A percentile compares a stretch with the other conserved stretches of the same genome.
Evolutionary conservation across 2,329 filamentous ascomycete species (phyloP).

Genomic region (Monosporascus sp.): DNA sequence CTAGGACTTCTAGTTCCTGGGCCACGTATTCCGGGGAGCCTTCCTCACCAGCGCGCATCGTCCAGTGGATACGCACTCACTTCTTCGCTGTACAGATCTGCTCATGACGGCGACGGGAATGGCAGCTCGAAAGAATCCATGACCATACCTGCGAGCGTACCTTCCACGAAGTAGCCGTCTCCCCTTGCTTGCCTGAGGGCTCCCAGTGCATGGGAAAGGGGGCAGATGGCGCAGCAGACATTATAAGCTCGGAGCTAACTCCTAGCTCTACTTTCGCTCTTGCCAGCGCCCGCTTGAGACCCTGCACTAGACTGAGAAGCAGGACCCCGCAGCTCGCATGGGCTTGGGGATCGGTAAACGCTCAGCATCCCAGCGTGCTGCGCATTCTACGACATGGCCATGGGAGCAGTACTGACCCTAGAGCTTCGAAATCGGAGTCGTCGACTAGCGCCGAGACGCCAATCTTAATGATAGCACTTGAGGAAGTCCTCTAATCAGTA

Average conservation of each 20-base stretch:
- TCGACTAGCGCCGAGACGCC: conserved; percentile 65
- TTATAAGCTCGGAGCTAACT: conserved; percentile 60
- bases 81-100: conserved; percentile 53
- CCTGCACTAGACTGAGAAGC: conserved; percentile 58
- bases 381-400: conserved; percentile 59
- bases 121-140: conserved; percentile 60
- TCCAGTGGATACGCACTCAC: conserved; percentile 50
- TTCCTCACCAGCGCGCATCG: conserved; percentile 73
- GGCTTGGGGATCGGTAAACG: conserved; percentile 78
- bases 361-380: conserved; percentile 73
- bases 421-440: conserved; percentile 62
- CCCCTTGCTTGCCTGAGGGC: conserved; percentile 37
- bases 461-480: conserved; percentile 66
- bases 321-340: conserved; percentile 59
- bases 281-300: conserved; percentile 54
- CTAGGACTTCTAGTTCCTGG: conserved; percentile 55
- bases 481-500: conserved; percentile 65
- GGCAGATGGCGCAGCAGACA: conserved; percentile 66
- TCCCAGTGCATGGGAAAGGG: conserved; percentile 48
- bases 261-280: conserved; percentile 58
- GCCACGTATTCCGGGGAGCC: conserved; percentile 62
- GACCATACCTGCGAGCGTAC: conserved; percentile 57
- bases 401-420: conserved; percentile 67
- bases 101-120: conserved; percentile 54
- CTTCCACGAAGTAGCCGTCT: conserved; percentile 41